Evolutionary conservation across 495 filamentous ascomycete species (phyloP), one percentile per base, ranked within the genome.

Genomic region (Aspergillus heteromorphus): DNA sequence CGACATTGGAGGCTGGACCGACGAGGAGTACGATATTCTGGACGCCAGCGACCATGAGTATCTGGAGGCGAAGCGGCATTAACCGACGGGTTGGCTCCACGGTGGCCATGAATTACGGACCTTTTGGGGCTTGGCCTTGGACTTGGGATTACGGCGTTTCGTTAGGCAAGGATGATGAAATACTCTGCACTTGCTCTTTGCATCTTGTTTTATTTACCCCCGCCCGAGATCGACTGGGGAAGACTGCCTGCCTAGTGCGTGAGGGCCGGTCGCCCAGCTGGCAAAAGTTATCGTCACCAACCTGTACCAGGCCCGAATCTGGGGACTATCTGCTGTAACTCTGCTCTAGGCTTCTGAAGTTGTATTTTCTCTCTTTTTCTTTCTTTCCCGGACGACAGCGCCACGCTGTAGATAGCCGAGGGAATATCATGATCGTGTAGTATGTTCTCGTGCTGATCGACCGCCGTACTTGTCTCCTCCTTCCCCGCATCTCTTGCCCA

Each of bases 11-110:
- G 96, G 95, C 78, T 69, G 95, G 71, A 97, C 95, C 11, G 93
- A 98, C 59, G 93, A 97, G 62, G 93, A 98, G 73, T 98, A 96
- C 62, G 93, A 98, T 58, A 87, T 97, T 56, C 85, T 97, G 23
- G 89, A 95, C 73, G 95, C 91, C 19, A 95, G 89, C 55, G 95
- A 97, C 57, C 91, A 96, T 64, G 93, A 98, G 67, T 87, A 80
- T 54, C 66, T 86, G 53, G 78, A 73, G 31, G 73, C 70, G 17
- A 66, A 69, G 48, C 67, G 65, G n/a, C 53, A 66, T 18, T 27
- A 17, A 11, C 16, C 5, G 13, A 47, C 1, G 4, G 23, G 43
- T 20, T 47, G 23, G 16, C 47, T 34, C 18, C n/a, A 23, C 13
- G n/a, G 13, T 19, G 1, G 42, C 23, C 20, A 51, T 51, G 20